phyloP scores from a whole-genome alignment of 768 basidiomycete genomes.

The Amylocystis lapponica region DNA sequence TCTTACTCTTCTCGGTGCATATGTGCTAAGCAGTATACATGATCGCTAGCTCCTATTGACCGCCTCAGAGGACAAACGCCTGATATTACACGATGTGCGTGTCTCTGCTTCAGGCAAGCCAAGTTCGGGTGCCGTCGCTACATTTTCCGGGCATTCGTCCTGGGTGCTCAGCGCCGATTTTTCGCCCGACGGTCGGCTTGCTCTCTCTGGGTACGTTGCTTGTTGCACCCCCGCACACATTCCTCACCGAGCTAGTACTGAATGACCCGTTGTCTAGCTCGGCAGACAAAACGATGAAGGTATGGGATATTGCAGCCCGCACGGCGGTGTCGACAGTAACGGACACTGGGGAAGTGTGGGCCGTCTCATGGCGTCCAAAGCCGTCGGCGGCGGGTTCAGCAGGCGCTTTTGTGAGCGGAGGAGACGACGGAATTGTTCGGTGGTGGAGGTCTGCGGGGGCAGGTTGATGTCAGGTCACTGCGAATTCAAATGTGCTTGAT shows the following conservation, averaged over 20 bases:
- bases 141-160: constrained; percentile 82
- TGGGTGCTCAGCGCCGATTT: constrained; percentile 86
- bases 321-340: constrained; percentile 71
- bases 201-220: constrained; percentile 66
- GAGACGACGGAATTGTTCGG: constrained; percentile 65
- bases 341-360: constrained; percentile 80
- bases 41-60: constrained; percentile 72
- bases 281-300: constrained; percentile 79
- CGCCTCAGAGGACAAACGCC: constrained; percentile 89
- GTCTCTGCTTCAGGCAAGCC: constrained; percentile 49
- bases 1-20: no score
- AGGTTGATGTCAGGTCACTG: constrained; percentile 17
- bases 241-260: not conserved
- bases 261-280: constrained; percentile 41
- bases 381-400: constrained; percentile 47
- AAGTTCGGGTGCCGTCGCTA: constrained; percentile 76
- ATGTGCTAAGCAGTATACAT: no score
- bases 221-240: not conserved
- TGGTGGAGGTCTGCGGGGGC: constrained; percentile 77
- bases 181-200: constrained; percentile 74
- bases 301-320: constrained; percentile 80
- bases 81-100: constrained; percentile 87
- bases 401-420: constrained; percentile 68
- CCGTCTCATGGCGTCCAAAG: constrained; percentile 73
- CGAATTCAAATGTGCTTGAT: no score